Base-by-base conservation (phyloP, 495 filamentous ascomycete genomes). In the Entonaema liquescens region DNA sequence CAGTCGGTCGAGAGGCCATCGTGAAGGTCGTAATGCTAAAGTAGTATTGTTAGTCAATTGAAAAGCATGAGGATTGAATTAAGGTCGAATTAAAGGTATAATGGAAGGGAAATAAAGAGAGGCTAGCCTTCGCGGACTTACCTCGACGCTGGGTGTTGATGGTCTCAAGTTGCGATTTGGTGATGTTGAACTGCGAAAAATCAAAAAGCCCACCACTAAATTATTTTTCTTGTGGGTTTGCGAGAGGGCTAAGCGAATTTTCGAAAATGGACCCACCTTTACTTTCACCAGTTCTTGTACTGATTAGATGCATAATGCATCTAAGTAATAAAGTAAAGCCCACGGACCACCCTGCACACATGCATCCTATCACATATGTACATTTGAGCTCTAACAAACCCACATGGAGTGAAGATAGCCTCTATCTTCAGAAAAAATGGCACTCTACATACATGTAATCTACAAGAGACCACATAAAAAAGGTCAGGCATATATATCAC, bases 1-100 rank as follows among this genome's bases (percentile, higher is more conserved):
- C 94, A 78, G 94, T 97, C 76, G 95, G 95, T 85, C 94, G 88
- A 79, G 90, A 93, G 84, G 93, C 92, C 93, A 97, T 95, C 85
- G 82, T 90, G 86, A 77, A 67, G 62, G 68, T 77, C 73, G 75
- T 65, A 65, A 71, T 63, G 64, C 70, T 74, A 44, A 56, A 21
- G 26, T 19, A 42, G 44, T 26, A 7, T 50, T 13, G 29, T 66
- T 55, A 40, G 67, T 73, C 58, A 72, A 67, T 71, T 59, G 50
- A 26, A 15, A 61, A 13, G n/a, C 4, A 44, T 42, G 19, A 23
- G 12, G 54, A 53, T 17, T 47, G 6, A 17, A 25, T n/a, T 21
- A 57, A 31, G 36, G 13, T 8, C 1, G 12, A 29, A 53, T 42
- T 55, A 23, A 68, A 50, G 42, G 1, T 36, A 5, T 33, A 36